These are phyloP conservation scores for Piloderma croceum DNA, from an alignment of 768 basidiomycete genomes.

Conservation along the genomic window DNA sequence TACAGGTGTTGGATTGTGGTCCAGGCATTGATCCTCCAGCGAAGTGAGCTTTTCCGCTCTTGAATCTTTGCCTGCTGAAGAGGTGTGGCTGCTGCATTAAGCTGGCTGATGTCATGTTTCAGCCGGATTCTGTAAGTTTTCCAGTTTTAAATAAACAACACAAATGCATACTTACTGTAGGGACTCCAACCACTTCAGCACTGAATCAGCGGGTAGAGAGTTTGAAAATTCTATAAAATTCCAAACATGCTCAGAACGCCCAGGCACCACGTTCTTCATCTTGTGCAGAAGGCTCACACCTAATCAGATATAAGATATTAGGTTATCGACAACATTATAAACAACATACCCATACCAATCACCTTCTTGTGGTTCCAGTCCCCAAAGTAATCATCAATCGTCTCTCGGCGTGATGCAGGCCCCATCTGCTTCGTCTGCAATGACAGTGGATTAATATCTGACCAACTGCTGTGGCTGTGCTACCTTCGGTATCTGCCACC, in stretches of 20 bases:
- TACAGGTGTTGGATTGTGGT: slow-evolving; percentile 22
- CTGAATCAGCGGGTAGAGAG: not conserved
- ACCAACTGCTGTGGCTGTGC: too few relatives aligned
- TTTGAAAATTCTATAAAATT: not conserved
- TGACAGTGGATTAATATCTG: slow-evolving; percentile 16
- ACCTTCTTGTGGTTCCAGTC: slow-evolving; percentile 27
- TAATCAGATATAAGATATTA: too few relatives aligned
- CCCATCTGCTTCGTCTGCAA: slow-evolving; percentile 29
- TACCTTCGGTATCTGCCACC: too few relatives aligned
- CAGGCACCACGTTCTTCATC: not conserved
- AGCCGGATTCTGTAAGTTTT: not conserved
- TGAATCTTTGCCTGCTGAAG: slow-evolving; percentile 24
- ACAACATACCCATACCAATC: slow-evolving; percentile 18
- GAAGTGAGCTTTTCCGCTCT: slow-evolving; percentile 18
- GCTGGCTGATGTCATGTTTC: not conserved
- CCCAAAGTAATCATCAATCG: slow-evolving; percentile 27
- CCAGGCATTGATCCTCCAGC: slow-evolving; percentile 25
- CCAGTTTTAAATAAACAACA: not conserved
- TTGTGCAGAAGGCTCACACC: slow-evolving; percentile 3
- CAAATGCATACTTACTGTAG: slow-evolving; percentile 31
- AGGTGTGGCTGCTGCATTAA: slow-evolving; percentile 15
- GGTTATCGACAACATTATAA: not conserved
- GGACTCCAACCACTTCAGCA: slow-evolving; percentile 25
- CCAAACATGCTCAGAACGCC: not conserved
- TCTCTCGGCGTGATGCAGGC: slow-evolving; percentile 19